phyloP scores from a whole-genome alignment of 2,329 filamentous ascomycete species.

The Cladophialophora yegresii region DNA sequence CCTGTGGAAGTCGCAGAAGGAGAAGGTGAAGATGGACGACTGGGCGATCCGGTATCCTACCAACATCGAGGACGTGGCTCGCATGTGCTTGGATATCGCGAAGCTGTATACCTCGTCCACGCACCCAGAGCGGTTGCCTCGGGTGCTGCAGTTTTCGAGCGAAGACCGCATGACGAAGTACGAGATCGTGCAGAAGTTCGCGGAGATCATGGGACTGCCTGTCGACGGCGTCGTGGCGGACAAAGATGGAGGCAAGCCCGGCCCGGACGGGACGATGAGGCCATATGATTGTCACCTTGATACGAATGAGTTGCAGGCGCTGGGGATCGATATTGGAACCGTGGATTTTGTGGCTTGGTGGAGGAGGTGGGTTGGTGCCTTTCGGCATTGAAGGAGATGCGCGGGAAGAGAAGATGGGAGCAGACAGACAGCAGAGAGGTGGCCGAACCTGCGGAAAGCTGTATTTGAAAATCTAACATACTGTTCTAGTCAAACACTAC shows the following conservation, averaged over 20 bases:
- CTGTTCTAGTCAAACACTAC: not conserved
- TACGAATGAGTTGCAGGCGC: conserved; percentile 68
- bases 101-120: conserved; percentile 64
- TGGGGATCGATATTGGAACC: conserved; percentile 74
- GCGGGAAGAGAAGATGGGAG: not conserved
- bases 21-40: conserved; percentile 75
- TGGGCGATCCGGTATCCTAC: conserved; percentile 84
- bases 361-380: conserved; percentile 59
- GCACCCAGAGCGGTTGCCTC: conserved; percentile 59
- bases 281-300: conserved; percentile 89
- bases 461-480: not conserved
- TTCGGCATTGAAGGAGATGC: conserved; percentile 21
- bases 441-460: not conserved
- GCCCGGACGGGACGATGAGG: conserved; percentile 45
- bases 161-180: conserved; percentile 89
- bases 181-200: conserved; percentile 77
- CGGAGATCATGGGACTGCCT: conserved; percentile 75
- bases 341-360: conserved; percentile 81
- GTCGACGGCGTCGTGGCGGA: conserved; percentile 69
- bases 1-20: conserved; percentile 70
- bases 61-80: conserved; percentile 81
- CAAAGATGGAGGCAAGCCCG: conserved; percentile 56
- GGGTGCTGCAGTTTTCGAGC: conserved; percentile 78
- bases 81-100: conserved; percentile 74
- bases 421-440: not conserved